Conservation (phyloP, 805 yeast species). For the Kodamaea nitidulidarum region DNA sequence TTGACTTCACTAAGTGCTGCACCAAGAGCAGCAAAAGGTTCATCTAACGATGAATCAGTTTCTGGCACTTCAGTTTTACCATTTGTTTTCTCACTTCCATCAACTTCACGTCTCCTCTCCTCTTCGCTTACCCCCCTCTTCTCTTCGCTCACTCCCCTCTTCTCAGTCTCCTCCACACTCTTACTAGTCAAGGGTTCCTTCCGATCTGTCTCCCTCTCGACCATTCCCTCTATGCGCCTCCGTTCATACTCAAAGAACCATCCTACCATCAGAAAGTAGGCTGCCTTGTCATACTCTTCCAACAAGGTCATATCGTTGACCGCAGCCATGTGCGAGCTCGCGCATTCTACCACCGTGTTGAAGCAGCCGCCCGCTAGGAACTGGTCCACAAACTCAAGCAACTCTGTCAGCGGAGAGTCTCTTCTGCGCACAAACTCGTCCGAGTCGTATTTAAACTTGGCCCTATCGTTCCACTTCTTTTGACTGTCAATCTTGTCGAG, state of each 20-base stretch:
- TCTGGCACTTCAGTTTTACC: too few relatives aligned
- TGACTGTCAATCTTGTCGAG: constrained; percentile 62
- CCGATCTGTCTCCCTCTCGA: too few relatives aligned
- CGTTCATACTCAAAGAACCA: constrained; percentile 78
- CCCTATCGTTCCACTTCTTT: constrained; percentile 58
- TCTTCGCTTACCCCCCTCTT: constrained; percentile 9
- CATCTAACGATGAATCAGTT: too few relatives aligned
- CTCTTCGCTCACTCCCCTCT: too few relatives aligned
- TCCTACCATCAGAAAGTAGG: constrained; percentile 54
- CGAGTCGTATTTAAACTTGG: constrained; percentile 37
- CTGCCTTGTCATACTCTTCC: constrained; percentile 37
- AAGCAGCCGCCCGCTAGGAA: constrained; percentile 70
- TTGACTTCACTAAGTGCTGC: constrained; percentile 59
- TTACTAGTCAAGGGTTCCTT: too few relatives aligned
- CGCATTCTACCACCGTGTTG: constrained; percentile 55
- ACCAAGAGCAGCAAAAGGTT: constrained; percentile 39
- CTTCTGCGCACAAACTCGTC: constrained; percentile 28
- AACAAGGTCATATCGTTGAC: constrained; percentile 26
- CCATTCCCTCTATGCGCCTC: constrained; percentile 10
- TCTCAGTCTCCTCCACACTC: too few relatives aligned
- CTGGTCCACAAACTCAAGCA: constrained; percentile 45
- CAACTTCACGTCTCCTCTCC: neutral
- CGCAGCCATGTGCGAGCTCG: constrained; percentile 43
- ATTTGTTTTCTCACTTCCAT: neutral
- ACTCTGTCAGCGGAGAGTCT: constrained; percentile 18